Conservation (phyloP, 192 early-diverging fungal species). For the Oehlia diaphana region DNA sequence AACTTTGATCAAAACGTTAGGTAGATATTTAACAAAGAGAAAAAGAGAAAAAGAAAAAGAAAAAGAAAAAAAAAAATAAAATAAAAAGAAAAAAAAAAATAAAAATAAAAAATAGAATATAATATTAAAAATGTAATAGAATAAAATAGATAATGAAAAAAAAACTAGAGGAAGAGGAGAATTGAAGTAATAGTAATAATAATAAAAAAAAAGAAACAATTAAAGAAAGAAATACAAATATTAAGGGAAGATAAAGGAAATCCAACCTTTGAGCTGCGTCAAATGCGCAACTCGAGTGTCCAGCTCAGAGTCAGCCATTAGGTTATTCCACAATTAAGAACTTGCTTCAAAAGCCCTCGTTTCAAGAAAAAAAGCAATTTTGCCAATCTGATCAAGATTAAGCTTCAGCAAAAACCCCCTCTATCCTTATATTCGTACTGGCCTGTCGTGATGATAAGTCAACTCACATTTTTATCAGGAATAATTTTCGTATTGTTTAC, state of each 20-base stretch:
- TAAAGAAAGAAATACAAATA: slow-evolving; percentile 19
- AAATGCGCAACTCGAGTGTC: slow-evolving; percentile 31
- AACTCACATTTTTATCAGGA: slow-evolving; percentile 66
- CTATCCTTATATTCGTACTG: not conserved
- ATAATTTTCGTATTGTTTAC: slow-evolving; percentile 78
- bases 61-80: not conserved
- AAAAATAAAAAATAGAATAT: not conserved
- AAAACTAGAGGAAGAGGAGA: not conserved
- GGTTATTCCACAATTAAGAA: slow-evolving; percentile 1
- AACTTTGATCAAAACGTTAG: not conserved
- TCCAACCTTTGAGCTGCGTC: slow-evolving; percentile 37
- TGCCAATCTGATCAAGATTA: not conserved
- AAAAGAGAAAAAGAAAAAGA: too few relatives aligned
- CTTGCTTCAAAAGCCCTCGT: not conserved
- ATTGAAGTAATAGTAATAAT: slow-evolving; percentile 14
- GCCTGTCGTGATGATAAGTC: slow-evolving; percentile 12
- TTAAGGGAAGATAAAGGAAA: slow-evolving; percentile 28
- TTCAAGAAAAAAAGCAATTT: not conserved
- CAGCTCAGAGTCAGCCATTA: slow-evolving; percentile 15
- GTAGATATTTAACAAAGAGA: not conserved
- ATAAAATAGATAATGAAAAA: not conserved
- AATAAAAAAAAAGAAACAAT: slow-evolving; percentile 3
- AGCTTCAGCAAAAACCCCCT: not conserved
- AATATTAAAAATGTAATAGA: not conserved
- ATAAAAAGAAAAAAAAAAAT: not conserved